Base-by-base conservation (phyloP, 441 rosid genomes). In the Populus hybrid region DNA sequence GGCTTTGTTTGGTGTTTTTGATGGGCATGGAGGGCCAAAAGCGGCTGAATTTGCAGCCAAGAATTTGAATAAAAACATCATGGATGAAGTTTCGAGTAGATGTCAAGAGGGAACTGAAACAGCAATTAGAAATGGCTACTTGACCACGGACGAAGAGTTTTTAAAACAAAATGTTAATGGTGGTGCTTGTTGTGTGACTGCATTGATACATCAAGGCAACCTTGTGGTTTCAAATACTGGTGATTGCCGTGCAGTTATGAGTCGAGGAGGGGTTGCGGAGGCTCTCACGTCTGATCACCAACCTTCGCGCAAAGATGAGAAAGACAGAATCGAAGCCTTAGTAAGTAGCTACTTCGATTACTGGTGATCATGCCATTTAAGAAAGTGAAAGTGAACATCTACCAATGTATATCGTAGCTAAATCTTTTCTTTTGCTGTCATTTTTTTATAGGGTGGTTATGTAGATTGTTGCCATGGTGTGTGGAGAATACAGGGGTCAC, bases 191-290 rank as follows among this genome's bases (percentile, higher is more conserved):
- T 92, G 94, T 76, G 95, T 94, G 16, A 93, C 99, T 0, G 97
- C 99, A 75, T 75, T 93, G 82, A 82, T 93, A 34, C 83, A 84
- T 10, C 71, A 85, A 11, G 98, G 94, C n/a, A 79, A 89, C 42
- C 87, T 95, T 57, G 82, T 86, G 4, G 91, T 95, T 32, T 93
- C 99, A 2, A 91, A 91, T 81, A 94, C 90, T 1, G 98, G 98
- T 16, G 97, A 95, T 77, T 95, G 98, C 64, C 94, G 98, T n/a
- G 97, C 95, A 66, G 99, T 95, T 76, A 69, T 95, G 77, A 87
- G 98, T 65, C 67, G 86, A 18, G 86, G 84, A 23, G 98, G 99
- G 21, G 79, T 78, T 32, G 99, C 97, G 0, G 90, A 91, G 81
- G 92, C 97, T 21, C 90, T 95, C 16, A 93, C 98, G 0, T 87